phyloP scores from a whole-genome alignment of 2,329 filamentous ascomycete genomes.

The Stemphylium beticola region DNA sequence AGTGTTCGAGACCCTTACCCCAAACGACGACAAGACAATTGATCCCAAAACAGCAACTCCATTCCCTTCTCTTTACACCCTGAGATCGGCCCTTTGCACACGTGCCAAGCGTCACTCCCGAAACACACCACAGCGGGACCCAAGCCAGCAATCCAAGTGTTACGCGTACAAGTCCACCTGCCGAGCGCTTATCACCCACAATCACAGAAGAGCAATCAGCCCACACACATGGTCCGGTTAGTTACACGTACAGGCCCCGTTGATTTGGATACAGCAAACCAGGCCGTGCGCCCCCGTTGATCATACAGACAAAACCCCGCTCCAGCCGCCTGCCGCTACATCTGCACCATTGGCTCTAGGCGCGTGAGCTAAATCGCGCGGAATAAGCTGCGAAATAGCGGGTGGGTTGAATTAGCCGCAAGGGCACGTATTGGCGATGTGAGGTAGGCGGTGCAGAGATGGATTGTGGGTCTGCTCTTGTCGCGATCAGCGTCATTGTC shows the following conservation, averaged over 20 bases:
- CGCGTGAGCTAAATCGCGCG: neutral
- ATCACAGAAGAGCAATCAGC: neutral
- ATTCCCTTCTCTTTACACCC: neutral
- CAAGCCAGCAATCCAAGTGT: neutral
- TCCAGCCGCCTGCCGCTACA: conserved; percentile 1
- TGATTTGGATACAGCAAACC: neutral
- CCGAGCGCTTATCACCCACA: conserved; percentile 8
- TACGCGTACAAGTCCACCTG: conserved; percentile 10
- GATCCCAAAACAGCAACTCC: neutral
- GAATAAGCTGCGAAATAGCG: neutral
- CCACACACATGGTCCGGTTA: neutral
- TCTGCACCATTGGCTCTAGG: conserved; percentile 6
- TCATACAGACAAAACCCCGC: conserved; percentile 3
- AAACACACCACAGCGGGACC: conserved; percentile 13
- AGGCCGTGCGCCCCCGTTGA: neutral
- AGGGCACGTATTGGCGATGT: neutral
- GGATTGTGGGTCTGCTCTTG: neutral
- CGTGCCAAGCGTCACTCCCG: conserved; percentile 11
- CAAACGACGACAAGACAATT: neutral
- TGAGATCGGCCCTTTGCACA: conserved; percentile 7
- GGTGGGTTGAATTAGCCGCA: conserved; percentile 5
- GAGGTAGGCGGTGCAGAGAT: neutral
- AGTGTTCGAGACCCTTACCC: neutral
- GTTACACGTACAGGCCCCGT: neutral
- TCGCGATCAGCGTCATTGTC: conserved; percentile 1